Conservation (phyloP, 148 eudicot species). For the Rheum nobile region DNA sequence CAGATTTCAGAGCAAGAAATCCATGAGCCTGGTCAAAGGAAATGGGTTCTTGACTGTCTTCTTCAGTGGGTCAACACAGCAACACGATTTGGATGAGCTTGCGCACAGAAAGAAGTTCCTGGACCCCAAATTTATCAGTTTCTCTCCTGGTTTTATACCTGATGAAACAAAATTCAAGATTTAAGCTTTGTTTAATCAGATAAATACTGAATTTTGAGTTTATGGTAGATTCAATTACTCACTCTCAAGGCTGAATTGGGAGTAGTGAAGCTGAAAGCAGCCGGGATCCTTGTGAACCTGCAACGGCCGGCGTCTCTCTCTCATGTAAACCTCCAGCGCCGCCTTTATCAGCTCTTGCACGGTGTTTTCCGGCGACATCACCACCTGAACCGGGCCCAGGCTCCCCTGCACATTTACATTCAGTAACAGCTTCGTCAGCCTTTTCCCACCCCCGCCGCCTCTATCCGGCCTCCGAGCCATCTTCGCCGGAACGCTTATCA, state of each 20-base stretch:
- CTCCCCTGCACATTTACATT: slow-evolving; percentile 52
- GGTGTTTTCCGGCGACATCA: slow-evolving; percentile 45
- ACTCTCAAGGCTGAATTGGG: slow-evolving; percentile 54
- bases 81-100: neutral
- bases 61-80: neutral
- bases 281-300: slow-evolving; percentile 14
- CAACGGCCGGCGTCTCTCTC: slow-evolving; percentile 46
- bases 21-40: slow-evolving; percentile 3
- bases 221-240: slow-evolving; percentile 8
- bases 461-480: slow-evolving; percentile 3
- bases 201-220: neutral
- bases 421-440: slow-evolving; percentile 33
- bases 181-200: neutral
- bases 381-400: slow-evolving; percentile 40
- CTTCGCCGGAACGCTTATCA: neutral
- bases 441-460: neutral
- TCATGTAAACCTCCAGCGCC: slow-evolving; percentile 31
- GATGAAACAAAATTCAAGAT: slow-evolving; percentile 2
- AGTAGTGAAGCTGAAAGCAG: slow-evolving; percentile 52
- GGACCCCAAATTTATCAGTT: slow-evolving; percentile 42
- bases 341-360: slow-evolving; percentile 34
- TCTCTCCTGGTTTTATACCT: slow-evolving; percentile 45
- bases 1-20: slow-evolving; percentile 6
- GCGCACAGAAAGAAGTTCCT: slow-evolving; percentile 48
- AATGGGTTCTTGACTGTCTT: neutral